Percentiles rank a stretch among this genome's conserved stretches.
phyloP scores from a whole-genome alignment of 139 green algal species.

The Auxenochlorella pyrenoidosa region DNA sequence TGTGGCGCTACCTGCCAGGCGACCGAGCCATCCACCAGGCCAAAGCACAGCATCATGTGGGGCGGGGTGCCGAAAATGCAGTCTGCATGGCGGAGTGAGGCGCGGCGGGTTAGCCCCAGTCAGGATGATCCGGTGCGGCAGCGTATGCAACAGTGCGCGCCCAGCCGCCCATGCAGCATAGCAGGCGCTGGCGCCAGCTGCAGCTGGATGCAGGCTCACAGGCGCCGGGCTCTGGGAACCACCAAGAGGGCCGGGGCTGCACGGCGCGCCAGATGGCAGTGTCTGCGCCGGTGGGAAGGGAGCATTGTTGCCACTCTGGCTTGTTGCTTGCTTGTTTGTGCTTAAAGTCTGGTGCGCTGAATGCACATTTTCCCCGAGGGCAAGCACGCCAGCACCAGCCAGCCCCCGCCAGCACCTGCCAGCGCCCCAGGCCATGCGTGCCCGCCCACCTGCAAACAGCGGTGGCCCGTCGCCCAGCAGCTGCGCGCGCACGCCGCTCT shows the following conservation, averaged over 20 bases:
- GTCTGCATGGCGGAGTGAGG: background rate
- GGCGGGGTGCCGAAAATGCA: background rate
- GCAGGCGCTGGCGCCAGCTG: too few relatives aligned
- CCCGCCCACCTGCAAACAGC: slow-evolving; percentile 13
- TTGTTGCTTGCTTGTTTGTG: background rate
- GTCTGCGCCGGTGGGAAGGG: background rate
- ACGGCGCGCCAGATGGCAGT: slow-evolving; percentile 22
- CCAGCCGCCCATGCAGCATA: too few relatives aligned
- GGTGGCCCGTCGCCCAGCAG: slow-evolving; percentile 13
- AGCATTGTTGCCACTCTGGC: too few relatives aligned
- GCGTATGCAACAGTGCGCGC: too few relatives aligned
- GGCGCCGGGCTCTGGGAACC: background rate
- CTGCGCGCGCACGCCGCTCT: slow-evolving; percentile 9
- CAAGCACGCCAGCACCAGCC: too few relatives aligned
- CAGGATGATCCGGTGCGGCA: too few relatives aligned
- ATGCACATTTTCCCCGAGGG: too few relatives aligned
- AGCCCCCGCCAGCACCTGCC: too few relatives aligned
- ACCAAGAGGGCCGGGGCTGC: background rate
- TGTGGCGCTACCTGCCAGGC: slow-evolving; percentile 3
- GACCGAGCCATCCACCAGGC: background rate
- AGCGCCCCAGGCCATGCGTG: too few relatives aligned
- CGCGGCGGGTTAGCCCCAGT: too few relatives aligned
- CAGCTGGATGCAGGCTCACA: background rate
- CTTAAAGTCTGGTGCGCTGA: too few relatives aligned
- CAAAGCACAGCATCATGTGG: background rate